Conservation (phyloP, 1,139 yeast genomes). For the Candida tetrigidarum region DNA sequence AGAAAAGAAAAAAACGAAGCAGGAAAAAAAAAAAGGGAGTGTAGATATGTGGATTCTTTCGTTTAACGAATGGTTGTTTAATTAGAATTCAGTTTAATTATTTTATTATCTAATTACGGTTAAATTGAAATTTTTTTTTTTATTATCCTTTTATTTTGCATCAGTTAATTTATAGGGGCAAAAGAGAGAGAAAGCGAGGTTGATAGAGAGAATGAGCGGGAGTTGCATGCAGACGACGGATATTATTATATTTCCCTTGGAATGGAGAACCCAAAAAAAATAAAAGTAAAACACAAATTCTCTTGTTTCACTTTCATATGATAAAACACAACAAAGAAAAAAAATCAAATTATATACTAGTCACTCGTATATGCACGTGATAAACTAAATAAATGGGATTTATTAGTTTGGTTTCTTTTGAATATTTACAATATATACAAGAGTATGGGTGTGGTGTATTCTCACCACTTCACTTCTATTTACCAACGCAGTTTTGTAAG, state of each 20-base stretch:
- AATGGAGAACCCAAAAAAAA: background rate
- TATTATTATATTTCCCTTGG: background rate
- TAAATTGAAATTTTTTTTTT: background rate
- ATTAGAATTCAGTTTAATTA: too few relatives aligned
- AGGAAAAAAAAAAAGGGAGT: background rate
- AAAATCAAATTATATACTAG: background rate
- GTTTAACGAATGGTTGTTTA: too few relatives aligned
- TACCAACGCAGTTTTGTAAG: constrained; percentile 26
- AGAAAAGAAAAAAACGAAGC: background rate
- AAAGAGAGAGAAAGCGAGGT: background rate
- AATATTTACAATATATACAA: too few relatives aligned
- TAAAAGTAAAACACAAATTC: background rate
- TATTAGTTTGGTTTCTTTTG: too few relatives aligned
- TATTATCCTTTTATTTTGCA: background rate
- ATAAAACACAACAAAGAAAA: background rate
- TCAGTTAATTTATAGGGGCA: background rate
- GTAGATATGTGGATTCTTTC: background rate
- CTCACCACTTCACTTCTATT: background rate
- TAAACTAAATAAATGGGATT: too few relatives aligned
- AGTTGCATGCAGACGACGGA: too few relatives aligned
- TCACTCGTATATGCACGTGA: background rate
- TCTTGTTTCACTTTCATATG: background rate
- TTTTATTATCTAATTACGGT: background rate
- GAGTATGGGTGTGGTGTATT: too few relatives aligned
- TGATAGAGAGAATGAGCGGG: too few relatives aligned